phyloP scores from a whole-genome alignment of 345 rosid species.

The Gossypium rotundifolium region DNA sequence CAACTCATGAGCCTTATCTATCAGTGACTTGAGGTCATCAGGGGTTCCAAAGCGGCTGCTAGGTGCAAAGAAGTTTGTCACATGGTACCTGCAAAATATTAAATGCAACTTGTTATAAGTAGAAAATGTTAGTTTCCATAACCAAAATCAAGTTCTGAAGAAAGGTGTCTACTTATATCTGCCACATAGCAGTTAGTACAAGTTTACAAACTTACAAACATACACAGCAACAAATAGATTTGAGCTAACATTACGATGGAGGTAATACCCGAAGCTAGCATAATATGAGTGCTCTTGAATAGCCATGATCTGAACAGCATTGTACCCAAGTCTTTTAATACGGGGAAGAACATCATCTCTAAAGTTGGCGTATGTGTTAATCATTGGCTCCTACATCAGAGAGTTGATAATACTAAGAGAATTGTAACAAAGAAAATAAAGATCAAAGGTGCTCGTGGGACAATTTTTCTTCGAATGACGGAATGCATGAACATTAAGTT shows the following conservation, averaged over 20 bases:
- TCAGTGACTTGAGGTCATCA: conserved; percentile 91
- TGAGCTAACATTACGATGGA: conserved; percentile 2
- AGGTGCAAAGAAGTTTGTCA: conserved; percentile 93
- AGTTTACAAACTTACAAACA: conserved; percentile 1
- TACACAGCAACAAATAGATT: not conserved
- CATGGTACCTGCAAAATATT: conserved; percentile 77
- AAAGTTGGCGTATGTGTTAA: conserved; percentile 81
- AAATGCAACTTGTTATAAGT: conserved; percentile 18
- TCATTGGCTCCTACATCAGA: conserved; percentile 71
- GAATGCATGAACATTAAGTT: not conserved
- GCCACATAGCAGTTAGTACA: not conserved
- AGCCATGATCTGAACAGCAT: conserved; percentile 99
- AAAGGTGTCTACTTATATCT: not conserved
- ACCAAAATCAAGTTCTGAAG: not conserved
- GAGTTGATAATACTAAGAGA: conserved; percentile 14
- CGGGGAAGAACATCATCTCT: conserved; percentile 99
- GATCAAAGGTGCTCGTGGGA: not conserved
- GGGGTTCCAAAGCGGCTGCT: conserved; percentile 99
- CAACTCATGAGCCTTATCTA: conserved; percentile 91
- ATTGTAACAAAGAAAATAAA: not conserved
- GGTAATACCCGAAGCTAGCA: conserved; percentile 90
- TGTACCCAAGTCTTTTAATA: conserved; percentile 87
- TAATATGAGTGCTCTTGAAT: conserved; percentile 97
- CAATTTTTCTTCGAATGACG: not conserved
- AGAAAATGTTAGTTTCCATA: conserved; percentile 6